These are phyloP conservation scores for Russula emetica DNA, from an alignment of 768 basidiomycete genomes.

Conservation along the genomic window DNA sequence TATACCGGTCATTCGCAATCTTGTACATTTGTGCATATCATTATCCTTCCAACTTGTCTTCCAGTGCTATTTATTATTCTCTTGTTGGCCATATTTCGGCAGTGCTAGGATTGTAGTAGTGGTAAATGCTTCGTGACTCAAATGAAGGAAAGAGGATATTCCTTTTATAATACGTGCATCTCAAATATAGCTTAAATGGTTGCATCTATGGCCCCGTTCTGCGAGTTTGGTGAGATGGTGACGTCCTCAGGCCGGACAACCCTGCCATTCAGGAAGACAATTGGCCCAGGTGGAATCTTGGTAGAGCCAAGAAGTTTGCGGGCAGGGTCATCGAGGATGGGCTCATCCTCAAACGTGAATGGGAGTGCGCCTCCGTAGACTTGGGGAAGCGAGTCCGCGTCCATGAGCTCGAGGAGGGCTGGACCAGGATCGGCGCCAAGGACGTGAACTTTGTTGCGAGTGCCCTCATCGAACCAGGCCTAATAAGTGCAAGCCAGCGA, in stretches of 20 bases:
- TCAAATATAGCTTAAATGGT: background rate
- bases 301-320: slow-evolving; percentile 41
- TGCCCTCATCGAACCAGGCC: slow-evolving; percentile 79
- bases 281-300: slow-evolving; percentile 54
- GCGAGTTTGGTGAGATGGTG: background rate
- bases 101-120: background rate
- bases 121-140: background rate
- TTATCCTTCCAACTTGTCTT: slow-evolving; percentile 14
- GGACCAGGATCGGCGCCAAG: slow-evolving; percentile 57
- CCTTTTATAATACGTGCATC: background rate
- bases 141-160: background rate
- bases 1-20: background rate
- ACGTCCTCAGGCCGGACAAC: slow-evolving; percentile 29
- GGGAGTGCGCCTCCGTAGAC: slow-evolving; percentile 71
- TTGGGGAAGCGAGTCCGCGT: slow-evolving; percentile 51
- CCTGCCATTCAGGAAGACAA: slow-evolving; percentile 45
- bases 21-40: slow-evolving; percentile 25
- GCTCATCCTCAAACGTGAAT: slow-evolving; percentile 67
- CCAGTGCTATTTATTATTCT: background rate
- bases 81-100: background rate
- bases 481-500: slow-evolving; percentile 34
- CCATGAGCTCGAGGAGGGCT: slow-evolving; percentile 49
- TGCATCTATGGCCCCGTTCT: background rate
- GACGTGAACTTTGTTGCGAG: slow-evolving; percentile 72
- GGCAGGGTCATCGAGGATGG: slow-evolving; percentile 55